Base-by-base conservation (phyloP, 2,329 filamentous ascomycete species). In the Lachnellula arida region DNA sequence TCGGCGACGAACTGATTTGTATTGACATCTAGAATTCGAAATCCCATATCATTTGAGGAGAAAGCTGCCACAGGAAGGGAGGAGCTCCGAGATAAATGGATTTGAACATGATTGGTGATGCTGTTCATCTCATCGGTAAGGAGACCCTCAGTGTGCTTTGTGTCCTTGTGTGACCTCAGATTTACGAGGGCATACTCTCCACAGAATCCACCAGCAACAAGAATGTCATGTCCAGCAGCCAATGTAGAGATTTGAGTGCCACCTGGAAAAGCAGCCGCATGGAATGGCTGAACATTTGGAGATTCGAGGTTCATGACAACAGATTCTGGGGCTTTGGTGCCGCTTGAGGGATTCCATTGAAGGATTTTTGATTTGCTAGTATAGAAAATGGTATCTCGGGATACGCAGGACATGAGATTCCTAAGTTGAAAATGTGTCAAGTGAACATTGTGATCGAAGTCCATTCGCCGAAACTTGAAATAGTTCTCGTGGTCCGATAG, bases 341-440 rank as follows among this genome's bases (percentile, higher is more conserved):
- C 75, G 2, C 77, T 77, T 40, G 76, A 67, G 9, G 79, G 76
- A 64, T 85, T 80, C 59, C 81, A 74, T 52, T 79, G 74, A 43
- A 77, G 73, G 17, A 87, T 73, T 14, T 76, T 75, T 49, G 73
- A 73, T 42, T 69, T 67, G 37, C 76, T 76, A 2, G 82, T 78
- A 63, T 86, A 87, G 65, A 81, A 87, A 8, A 77, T 75, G 43
- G 79, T 77, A 6, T 77, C 79, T 34, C 78, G 75, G 8, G 80
- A 81, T 5, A 80, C 75, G 63, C 78, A 79, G 2, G 81, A 81
- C 19, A 88, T 71, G 15, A 86, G 74, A 63, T 85, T 85, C 44
- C 85, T 81, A 12, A 87, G 73, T 65, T 88, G 85, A 58, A 87
- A 87, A 69, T 88, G 85, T n/a, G 81, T 74, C 17, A 87, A 69